Evolutionary conservation across 345 rosid species (phyloP), one percentile per base, ranked within the genome.

Genomic region (Turnera subulata): DNA sequence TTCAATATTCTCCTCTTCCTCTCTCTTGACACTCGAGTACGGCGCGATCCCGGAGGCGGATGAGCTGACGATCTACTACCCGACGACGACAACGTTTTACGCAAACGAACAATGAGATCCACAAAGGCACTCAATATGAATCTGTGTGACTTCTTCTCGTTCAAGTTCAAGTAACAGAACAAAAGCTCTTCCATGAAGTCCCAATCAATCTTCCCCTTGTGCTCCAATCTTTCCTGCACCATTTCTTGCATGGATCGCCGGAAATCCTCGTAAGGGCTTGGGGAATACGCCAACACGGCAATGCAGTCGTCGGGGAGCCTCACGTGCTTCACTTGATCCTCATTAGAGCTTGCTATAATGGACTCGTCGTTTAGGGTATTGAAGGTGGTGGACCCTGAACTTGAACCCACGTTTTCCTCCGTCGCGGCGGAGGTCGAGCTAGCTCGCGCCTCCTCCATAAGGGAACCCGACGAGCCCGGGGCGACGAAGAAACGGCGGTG

Each of bases 111-210:
- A 4, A 84, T 25, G 32, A 86, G 68, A 72, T 92, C 97, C 14
- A 82, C 94, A 45, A 86, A 92, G 16, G 99, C 97, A 50, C 78
- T 79, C 10, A 92, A 62, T 21, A 92, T 79, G 72, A 74, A 84
- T 80, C 68, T 83, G 72, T 83, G 75, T 4, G 86, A 86, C 62
- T 73, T 82, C 73, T 82, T 83, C 50, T 83, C 83, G 51, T 92
- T 92, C 76, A 86, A 68, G 42, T 79, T 73, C 69, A 92, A 73
- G 71, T 76, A 89, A 73, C 78, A 79, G 63, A 86, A 73, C 70
- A 89, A 59, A n/a, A 92, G 72, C 80, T 83, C 89, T 55, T 83
- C 88, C 94, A 93, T 69, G 73, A 79, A 86, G 47, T 83, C 94
- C 99, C 99, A 93, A 22, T 84, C 96, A 15, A 87, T 68, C 1